phyloP scores from a whole-genome alignment of 176 grass and related monocot species.

The Bromus sterilis region DNA sequence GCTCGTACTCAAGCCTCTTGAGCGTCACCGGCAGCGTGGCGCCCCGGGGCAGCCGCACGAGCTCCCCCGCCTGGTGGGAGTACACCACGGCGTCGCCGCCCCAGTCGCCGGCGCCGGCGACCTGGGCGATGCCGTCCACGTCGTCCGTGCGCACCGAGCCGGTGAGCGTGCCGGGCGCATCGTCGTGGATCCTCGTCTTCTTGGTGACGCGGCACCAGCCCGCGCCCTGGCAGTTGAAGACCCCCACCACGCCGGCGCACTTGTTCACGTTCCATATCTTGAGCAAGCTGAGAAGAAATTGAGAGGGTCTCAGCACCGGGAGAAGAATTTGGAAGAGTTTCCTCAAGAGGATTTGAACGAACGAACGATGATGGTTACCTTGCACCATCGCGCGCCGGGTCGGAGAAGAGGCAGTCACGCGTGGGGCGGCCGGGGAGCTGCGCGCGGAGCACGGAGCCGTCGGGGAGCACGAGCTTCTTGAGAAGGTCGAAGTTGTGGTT shows the following conservation, averaged over 20 bases:
- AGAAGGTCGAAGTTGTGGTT: slow-evolving; percentile 72
- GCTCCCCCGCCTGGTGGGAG: slow-evolving; percentile 32
- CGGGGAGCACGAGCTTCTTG: slow-evolving; percentile 69
- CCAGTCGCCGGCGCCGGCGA: slow-evolving; percentile 15
- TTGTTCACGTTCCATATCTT: slow-evolving; percentile 88
- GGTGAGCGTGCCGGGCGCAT: slow-evolving; percentile 48
- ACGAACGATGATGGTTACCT: slow-evolving; percentile 20
- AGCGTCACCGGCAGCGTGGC: slow-evolving; percentile 61
- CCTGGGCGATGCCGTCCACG: slow-evolving; percentile 37
- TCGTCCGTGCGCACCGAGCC: slow-evolving; percentile 36
- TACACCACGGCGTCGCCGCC: slow-evolving; percentile 47
- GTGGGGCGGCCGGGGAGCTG: slow-evolving; percentile 64
- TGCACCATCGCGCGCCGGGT: slow-evolving; percentile 58
- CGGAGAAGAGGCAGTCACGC: slow-evolving; percentile 73
- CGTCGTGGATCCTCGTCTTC: slow-evolving; percentile 62
- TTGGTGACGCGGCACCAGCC: slow-evolving; percentile 68
- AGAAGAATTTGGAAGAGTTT: background rate
- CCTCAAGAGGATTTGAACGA: background rate
- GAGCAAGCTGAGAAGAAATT: slow-evolving; percentile 38
- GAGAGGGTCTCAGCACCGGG: background rate
- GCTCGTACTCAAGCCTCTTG: slow-evolving; percentile 64
- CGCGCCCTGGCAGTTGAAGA: slow-evolving; percentile 92
- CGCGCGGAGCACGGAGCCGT: slow-evolving; percentile 66
- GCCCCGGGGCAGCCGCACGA: slow-evolving; percentile 50
- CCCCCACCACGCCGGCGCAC: slow-evolving; percentile 61